Evolutionary conservation across 306 rosid genomes (phyloP), one percentile per base, ranked within the genome.

Genomic region (Quercus mongolica): DNA sequence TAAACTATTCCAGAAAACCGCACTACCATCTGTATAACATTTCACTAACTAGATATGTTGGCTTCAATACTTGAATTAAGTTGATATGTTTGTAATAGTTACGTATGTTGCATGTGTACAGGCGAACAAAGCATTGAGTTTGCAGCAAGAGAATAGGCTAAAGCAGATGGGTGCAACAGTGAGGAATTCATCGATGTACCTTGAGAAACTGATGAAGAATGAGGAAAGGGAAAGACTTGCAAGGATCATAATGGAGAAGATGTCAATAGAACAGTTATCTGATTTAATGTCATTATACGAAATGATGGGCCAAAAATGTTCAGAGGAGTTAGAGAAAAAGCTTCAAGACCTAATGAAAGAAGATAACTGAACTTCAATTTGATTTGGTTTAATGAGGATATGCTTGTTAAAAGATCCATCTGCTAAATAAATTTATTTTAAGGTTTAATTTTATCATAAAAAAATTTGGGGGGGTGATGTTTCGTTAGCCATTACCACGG

Each of bases 71-170:
- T 12, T 49, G 11, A 38, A 8, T 59, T 2, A 61, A 25, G 67
- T 23, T 13, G 17, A 61, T 4, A 30, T 1, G 61, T 33, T 20
- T 77, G 30, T 14, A 38, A 58, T 56, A 46, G 49, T 51, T 73
- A 62, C 44, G 7, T 26, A 62, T 56, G 19, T 38, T 74, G 73
- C 5, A 31, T 81, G 49, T 30, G 51, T 69, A 35, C 73, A 81
- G 81, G 76, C 68, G 25, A 81, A 56, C 65, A 65, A 49, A 26
- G 57, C 78, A 44, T 20, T 85, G 55, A 85, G 83, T 64, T 57
- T 59, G 85, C 80, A 84, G 71, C 85, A 84, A 31, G 82, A 84
- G 77, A 84, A 84, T 52, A 73, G 85, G 74, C 67, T 80, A 71
- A 80, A 80, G 74, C 88, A 78, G 71, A 78, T 85, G 78, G 85